Evolutionary conservation across 2,329 filamentous ascomycete genomes (phyloP).

Genomic region (Amylocarpus encephaloides): DNA sequence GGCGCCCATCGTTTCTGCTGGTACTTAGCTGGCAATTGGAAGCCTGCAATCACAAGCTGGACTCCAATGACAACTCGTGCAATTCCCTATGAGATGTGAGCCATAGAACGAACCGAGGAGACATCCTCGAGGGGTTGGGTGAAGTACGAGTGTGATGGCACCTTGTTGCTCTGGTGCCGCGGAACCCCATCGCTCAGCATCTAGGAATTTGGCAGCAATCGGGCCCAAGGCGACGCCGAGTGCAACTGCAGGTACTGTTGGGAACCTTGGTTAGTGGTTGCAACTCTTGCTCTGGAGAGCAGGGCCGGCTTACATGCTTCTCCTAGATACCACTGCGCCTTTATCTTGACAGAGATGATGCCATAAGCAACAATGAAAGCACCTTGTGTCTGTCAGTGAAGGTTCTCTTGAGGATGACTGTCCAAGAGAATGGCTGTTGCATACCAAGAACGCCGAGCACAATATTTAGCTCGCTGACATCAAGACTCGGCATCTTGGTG

Average conservation of each 20-base stretch:
- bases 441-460: slow-evolving; percentile 36
- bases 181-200: slow-evolving; percentile 25
- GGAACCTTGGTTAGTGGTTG: neutral
- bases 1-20: slow-evolving; percentile 69
- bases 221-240: slow-evolving; percentile 50
- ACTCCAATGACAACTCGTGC: slow-evolving; percentile 62
- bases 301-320: slow-evolving; percentile 42
- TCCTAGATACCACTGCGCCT: slow-evolving; percentile 47
- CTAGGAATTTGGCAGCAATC: slow-evolving; percentile 46
- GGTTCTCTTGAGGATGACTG: neutral
- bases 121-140: neutral
- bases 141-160: slow-evolving; percentile 37
- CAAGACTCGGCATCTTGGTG: slow-evolving; percentile 36
- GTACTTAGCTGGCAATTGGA: slow-evolving; percentile 79
- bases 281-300: neutral
- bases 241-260: slow-evolving; percentile 47
- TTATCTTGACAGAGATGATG: slow-evolving; percentile 46
- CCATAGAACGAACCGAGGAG: no score
- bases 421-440: neutral
- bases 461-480: slow-evolving; percentile 43
- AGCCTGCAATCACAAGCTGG: slow-evolving; percentile 77
- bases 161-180: slow-evolving; percentile 31
- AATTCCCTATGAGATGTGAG: neutral
- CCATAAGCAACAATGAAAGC: slow-evolving; percentile 44
- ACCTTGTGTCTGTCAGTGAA: slow-evolving; percentile 27